Conservation (phyloP, 208 protist genomes). For the Leishmania braziliensis region DNA sequence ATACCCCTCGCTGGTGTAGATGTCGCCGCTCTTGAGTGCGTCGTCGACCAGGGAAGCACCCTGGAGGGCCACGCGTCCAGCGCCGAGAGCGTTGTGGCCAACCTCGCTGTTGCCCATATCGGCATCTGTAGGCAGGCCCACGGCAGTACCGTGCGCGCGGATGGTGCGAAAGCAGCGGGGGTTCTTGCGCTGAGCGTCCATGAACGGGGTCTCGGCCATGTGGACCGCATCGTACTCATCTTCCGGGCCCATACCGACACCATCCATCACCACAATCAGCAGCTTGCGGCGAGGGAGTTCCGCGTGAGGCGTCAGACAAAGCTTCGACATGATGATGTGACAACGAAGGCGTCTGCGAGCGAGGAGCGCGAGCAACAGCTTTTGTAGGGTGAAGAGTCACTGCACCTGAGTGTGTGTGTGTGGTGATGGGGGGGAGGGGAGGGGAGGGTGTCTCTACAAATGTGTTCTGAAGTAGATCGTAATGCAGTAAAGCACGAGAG, state of each 20-base stretch:
- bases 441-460: no score
- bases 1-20: slow-evolving; percentile 91
- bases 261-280: slow-evolving; percentile 90
- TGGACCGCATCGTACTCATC: slow-evolving; percentile 94
- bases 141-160: slow-evolving; percentile 92
- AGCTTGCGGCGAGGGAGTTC: slow-evolving; percentile 79
- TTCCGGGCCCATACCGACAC: slow-evolving; percentile 85
- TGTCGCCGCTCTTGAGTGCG: slow-evolving; percentile 76
- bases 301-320: slow-evolving; percentile 57
- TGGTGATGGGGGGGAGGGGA: neutral
- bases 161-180: slow-evolving; percentile 84
- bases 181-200: slow-evolving; percentile 64
- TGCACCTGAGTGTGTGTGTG: neutral
- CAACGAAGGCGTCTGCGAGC: neutral
- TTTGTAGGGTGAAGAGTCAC: neutral
- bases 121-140: slow-evolving; percentile 93
- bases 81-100: slow-evolving; percentile 95
- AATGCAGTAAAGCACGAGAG: neutral
- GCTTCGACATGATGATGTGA: slow-evolving; percentile 47
- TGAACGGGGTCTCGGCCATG: slow-evolving; percentile 87
- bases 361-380: neutral
- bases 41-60: slow-evolving; percentile 95
- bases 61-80: slow-evolving; percentile 92
- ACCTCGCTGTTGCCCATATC: slow-evolving; percentile 98
- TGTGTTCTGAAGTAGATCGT: neutral